Evolutionary conservation across 208 protist genomes (phyloP), one percentile per base, ranked within the genome.

Genomic region (Leishmania gerbilli): DNA sequence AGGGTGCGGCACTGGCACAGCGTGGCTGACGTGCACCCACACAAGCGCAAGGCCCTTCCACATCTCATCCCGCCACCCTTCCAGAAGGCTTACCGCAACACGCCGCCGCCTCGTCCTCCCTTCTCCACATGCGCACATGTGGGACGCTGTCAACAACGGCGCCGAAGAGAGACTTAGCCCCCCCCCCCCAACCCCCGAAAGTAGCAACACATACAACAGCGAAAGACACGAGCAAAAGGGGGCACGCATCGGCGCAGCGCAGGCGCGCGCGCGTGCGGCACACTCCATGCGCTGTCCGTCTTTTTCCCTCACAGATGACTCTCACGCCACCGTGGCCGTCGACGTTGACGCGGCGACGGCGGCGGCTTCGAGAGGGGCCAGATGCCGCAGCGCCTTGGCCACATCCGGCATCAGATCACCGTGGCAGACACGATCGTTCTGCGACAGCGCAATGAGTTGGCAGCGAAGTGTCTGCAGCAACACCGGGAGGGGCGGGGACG

Each of bases 391-490:
- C 45, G 31, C 53, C 56, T 74, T 79, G 15, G 71, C 71, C 37
- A 85, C 67, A 2, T 79, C 53, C 49, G 60, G 27, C 77, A 47
- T 4, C 21, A 77, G 24, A 15, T 75, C 82, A 27, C 19, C 55
- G 11, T 55, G 21, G 65, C 72, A 74, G n/a, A 85, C 40, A 0
- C 13, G 27, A 45, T 37, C 49, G 65, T 65, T 62, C 40, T 75
- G 49, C 40, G 77, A n/a, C 31, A 82, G 40, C 51, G 49, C 42
- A 13, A 69, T 51, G 60, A 85, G 77, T 55, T 76, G 77, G 19
- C 17, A 62, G 53, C 68, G 82, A 74, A 85, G 47, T 47, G 24
- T 53, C 51, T 74, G 76, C 34, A 85, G 77, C 37, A 79, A 17
- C 62, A 65, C 62, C 21, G 82, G 60, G 47, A 85, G 71, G 40